Base-by-base conservation (phyloP, 768 basidiomycete genomes). In the Termitomyces sp. region DNA sequence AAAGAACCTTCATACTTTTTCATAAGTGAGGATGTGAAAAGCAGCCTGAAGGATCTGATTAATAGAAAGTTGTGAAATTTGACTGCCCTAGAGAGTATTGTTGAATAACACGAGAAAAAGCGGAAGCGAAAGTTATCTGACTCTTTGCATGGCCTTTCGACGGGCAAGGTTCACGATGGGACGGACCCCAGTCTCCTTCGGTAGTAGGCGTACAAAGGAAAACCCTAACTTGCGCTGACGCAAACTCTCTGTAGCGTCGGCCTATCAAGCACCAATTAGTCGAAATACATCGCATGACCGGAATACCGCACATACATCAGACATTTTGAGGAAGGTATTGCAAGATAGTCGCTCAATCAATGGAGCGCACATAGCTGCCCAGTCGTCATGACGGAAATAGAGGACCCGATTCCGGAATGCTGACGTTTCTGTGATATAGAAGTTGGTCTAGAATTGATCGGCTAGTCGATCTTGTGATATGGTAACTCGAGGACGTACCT, bases 331-430 rank as follows among this genome's bases (percentile, higher is more conserved):
- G 65, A 97, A 94, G 0, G 89, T 89, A 6, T 78, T 80, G 7
- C 75, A 65, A 7, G 84, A 82, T 33, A 99, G 77, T n/a, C 83
- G 77, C 56, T 85, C 82, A 11, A 96, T 75, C 25, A 98, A 76
- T 1, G 97, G 97, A 10, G 79, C 73, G 54, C 94, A 95, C 5
- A 98, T 76, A 3, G 70, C 72, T n/a, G 79, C 75, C 97, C 96
- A 99, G 61, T 96, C 94, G 49, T 96, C 93, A 52, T 98, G 94
- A 11, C 92, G 83, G 68, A 97, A 98, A 66, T 95, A 99, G 0
- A 98, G 73, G 1, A 95, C 79, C 41, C 83, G 82, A 56, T 94
- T 89, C 38, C 88, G 79, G 63, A 86, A 92, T 7, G 87, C 89
- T 18, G 89, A 86, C 0, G 95, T 92, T 59, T 98, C 91, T 0